Evolutionary conservation across 2,329 filamentous ascomycete species (phyloP), one percentile per base, ranked within the genome.

Genomic region (Xylaria hypoxylon): DNA sequence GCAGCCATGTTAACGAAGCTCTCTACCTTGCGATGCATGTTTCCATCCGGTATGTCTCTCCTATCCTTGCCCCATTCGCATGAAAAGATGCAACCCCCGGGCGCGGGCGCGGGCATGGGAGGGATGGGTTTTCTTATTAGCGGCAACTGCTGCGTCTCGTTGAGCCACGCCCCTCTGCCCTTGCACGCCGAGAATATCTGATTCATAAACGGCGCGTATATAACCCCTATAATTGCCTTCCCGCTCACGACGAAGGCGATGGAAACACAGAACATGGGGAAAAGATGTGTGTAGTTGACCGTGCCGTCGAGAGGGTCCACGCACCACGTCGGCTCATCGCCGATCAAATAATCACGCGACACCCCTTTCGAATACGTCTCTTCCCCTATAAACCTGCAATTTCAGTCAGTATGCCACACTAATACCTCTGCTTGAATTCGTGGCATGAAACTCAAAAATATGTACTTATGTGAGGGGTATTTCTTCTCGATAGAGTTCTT

Each of bases 51-150:
- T 0, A 75, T 78, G 75, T 93, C 91, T 63, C 87, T 82, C 19
- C 92, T 83, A 72, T 94, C 91, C 77, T 94, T 94, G 0, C 92
- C 92, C 91, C 91, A 94, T 75, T 94, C 91, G 73, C 90, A 93
- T 0, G 87, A 86, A 73, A 94, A 91, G 10, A 92, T 84, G 72
- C 92, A 94, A 1, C 87, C 88, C 47, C 85, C 86, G 0, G 91
- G 92, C 0, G 91, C 90, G 26, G 85, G 83, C 17, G 78, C 76
- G 0, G 90, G 90, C 77, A 93, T 80, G 0, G 90, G 85, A 2
- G 89, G 87, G 28, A 89, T 81, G 0, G 89, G 89, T 59, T 85
- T 85, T 42, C 83, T 83, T 17, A 92, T 79, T 3, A 93, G 81
- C 0, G 91, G 92, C 11, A 94, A 81, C 2, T 76, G 83, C 67